Evolutionary conservation across 2,329 filamentous ascomycete species (phyloP).

Genomic region (Nothophaeocryptopus gaeumannii): DNA sequence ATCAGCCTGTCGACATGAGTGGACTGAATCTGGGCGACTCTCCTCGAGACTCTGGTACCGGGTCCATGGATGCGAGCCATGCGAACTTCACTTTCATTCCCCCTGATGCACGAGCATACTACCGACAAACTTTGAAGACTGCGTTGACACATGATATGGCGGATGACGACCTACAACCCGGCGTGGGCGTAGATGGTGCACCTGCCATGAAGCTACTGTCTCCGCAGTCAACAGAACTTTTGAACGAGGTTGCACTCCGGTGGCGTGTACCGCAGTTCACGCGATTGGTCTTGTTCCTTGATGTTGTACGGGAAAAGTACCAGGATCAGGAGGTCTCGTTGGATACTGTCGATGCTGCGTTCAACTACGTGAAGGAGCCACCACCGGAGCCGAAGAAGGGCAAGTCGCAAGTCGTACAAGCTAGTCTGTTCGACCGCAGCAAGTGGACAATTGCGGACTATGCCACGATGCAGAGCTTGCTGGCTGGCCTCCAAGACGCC

Average conservation of each 20-base stretch:
- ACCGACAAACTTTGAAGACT: constrained; percentile 76
- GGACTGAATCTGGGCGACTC: constrained; percentile 60
- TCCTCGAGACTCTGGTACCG: constrained; percentile 37
- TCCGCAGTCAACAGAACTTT: constrained; percentile 73
- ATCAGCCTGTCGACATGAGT: constrained; percentile 66
- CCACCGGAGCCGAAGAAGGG: constrained; percentile 53
- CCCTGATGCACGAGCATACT: constrained; percentile 75
- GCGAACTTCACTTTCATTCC: constrained; percentile 80
- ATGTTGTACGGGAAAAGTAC: constrained; percentile 82
- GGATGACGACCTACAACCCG: constrained; percentile 52
- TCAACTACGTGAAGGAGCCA: constrained; percentile 75
- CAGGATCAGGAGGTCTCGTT: constrained; percentile 76
- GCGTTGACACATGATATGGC: constrained; percentile 64
- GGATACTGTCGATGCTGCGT: constrained; percentile 77
- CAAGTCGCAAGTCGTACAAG: constrained; percentile 29
- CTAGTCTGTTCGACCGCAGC: constrained; percentile 53
- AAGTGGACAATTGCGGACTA: constrained; percentile 52
- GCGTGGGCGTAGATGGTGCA: constrained; percentile 47
- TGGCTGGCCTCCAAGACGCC: constrained; percentile 74
- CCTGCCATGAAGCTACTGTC: constrained; percentile 60
- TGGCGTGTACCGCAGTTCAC: constrained; percentile 88
- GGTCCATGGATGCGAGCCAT: constrained; percentile 35
- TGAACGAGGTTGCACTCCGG: constrained; percentile 79
- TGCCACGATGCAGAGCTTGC: constrained; percentile 66
- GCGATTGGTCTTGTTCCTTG: constrained; percentile 74